phyloP scores from a whole-genome alignment of 305 asterid genomes.

The Plantago rigida region DNA sequence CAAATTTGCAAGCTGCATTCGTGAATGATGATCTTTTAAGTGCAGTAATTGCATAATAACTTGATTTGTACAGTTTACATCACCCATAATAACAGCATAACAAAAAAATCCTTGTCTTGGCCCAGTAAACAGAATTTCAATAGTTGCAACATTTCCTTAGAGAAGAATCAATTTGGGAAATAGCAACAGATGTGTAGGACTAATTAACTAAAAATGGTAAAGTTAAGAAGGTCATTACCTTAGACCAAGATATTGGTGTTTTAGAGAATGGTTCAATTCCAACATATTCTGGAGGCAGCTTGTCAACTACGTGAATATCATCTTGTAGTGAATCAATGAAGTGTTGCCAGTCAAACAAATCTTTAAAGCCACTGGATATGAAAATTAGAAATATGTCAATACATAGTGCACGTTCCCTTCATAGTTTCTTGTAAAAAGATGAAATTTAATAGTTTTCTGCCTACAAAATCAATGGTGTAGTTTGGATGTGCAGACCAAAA shows the following conservation, averaged over 20 bases:
- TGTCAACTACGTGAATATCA: slow-evolving; percentile 66
- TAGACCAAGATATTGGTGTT: slow-evolving; percentile 95
- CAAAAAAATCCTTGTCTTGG: too few species aligned
- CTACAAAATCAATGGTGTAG: background rate
- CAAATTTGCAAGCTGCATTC: slow-evolving; percentile 7
- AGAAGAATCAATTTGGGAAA: slow-evolving; percentile 4
- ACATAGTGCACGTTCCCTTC: background rate
- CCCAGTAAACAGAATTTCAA: too few species aligned
- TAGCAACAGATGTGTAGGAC: background rate
- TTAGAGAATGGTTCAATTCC: slow-evolving; percentile 71
- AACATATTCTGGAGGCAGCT: slow-evolving; percentile 69
- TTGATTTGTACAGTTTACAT: too few species aligned
- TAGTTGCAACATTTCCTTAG: background rate
- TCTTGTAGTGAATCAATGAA: slow-evolving; percentile 72
- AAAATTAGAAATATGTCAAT: slow-evolving; percentile 19
- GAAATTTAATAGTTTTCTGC: background rate
- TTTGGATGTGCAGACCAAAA: background rate
- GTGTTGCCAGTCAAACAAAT: slow-evolving; percentile 91
- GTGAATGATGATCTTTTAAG: background rate
- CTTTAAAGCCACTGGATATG: slow-evolving; percentile 76
- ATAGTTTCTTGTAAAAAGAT: background rate
- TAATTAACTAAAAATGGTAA: background rate
- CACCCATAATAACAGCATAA: too few species aligned
- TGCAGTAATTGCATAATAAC: too few species aligned
- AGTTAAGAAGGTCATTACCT: slow-evolving; percentile 39